These are phyloP conservation scores for Calcarisporium arbuscula DNA, from an alignment of 2,329 filamentous ascomycete species.

Conservation along the genomic window DNA sequence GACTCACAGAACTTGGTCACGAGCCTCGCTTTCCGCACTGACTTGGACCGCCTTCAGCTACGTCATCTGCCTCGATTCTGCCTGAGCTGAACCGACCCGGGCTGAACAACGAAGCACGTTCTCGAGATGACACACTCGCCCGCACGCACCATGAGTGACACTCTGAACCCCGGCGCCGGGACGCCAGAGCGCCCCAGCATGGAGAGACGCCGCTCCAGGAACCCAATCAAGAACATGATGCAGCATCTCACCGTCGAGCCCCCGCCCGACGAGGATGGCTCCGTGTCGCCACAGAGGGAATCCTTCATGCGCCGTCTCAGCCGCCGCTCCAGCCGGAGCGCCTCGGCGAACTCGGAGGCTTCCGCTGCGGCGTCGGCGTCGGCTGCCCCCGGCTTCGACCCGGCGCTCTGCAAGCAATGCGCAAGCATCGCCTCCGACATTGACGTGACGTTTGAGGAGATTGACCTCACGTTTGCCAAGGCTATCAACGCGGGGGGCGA, in stretches of 20 bases:
- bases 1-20: too few relatives aligned
- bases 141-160: slow-evolving; percentile 24
- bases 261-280: slow-evolving; percentile 17
- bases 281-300: slow-evolving; percentile 19
- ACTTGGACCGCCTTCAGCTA: too few relatives aligned
- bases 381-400: slow-evolving; percentile 19
- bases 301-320: slow-evolving; percentile 30
- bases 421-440: slow-evolving; percentile 26
- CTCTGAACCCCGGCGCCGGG: slow-evolving; percentile 17
- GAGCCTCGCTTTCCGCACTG: too few relatives aligned
- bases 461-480: slow-evolving; percentile 22
- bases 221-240: slow-evolving; percentile 30
- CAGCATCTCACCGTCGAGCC: slow-evolving; percentile 29
- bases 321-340: slow-evolving; percentile 28
- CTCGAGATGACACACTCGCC: too few relatives aligned
- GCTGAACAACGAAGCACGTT: background rate
- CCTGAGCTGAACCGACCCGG: background rate
- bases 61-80: too few relatives aligned
- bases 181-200: slow-evolving; percentile 15
- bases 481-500: slow-evolving; percentile 21
- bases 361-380: slow-evolving; percentile 11
- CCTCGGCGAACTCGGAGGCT: slow-evolving; percentile 26
- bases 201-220: slow-evolving; percentile 26
- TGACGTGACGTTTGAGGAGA: slow-evolving; percentile 24
- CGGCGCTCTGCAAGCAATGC: slow-evolving; percentile 23